Base-by-base conservation (phyloP, 2,329 filamentous ascomycete genomes). In the Ambrosiella beaveri region DNA sequence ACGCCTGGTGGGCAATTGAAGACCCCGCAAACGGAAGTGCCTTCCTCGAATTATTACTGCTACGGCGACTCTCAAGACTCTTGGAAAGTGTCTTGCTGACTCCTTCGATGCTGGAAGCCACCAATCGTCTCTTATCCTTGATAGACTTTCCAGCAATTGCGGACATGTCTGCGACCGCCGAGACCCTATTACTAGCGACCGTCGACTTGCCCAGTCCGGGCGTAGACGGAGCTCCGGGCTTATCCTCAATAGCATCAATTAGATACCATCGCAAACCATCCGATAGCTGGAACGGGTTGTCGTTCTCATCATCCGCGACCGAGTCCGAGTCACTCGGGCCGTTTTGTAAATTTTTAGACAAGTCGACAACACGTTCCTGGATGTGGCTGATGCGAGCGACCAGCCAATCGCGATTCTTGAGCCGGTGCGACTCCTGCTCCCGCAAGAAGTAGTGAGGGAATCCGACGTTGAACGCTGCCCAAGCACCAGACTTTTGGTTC, bases 401-500 rank as follows among this genome's bases (percentile, higher is more conserved):
- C n/a, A 98, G 81, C 89, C 93, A 98, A 67, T 98, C 93, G 40
- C 91, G 80, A 53, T 82, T 84, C 37, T 84, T 81, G 5, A 98
- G 74, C 61, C 88, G 84, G 70, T 98, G 94, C 1, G 78, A 78
- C 64, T 97, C 91, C 68, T 94, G 86, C 69, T 98, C 93, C 40
- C 89, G 86, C 2, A 98, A 76, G 72, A 98, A 98, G 72, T 93
- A 97, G 68, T 98, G 93, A 7, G 93, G 93, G 61, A 91, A 95
- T 1, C 90, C 91, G 38, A 98, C 87, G 65, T 98, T 98, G 77
- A 98, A 98, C 0, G 93, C 93, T 4, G 93, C 93, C 93, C 93
- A 98, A 0, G 93, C 91, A 13, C 91, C 86, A 3, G 89, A 93
- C 41, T 86, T 87, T 70, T 97, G 90, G 67, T 96, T 97, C 40